Evolutionary conservation across 192 early-diverging fungal species (phyloP), one percentile per base, ranked within the genome.

Genomic region (Coemansia sp.): DNA sequence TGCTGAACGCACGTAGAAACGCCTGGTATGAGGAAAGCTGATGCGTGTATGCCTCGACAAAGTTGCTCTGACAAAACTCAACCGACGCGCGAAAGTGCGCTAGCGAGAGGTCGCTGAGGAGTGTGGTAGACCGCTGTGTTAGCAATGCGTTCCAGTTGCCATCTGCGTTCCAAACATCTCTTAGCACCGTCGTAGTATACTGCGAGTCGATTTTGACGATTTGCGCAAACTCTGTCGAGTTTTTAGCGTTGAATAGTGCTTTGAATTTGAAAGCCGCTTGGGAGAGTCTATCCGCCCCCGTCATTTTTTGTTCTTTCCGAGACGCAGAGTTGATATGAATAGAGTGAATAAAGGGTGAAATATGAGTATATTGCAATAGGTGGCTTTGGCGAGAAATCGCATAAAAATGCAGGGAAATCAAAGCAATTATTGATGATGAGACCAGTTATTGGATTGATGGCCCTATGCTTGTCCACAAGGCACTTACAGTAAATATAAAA

Each of bases 1-100:
- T 30, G 24, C 55, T 66, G 59, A 83, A 75, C 12, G 67, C 44
- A 34, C 73, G 76, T 40, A 78, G 53, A 65, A 75, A 78, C 12
- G 73, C 73, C 20, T 78, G 45, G 62, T 70, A 83, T 11, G 67
- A 69, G 39, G 39, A 45, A 11, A 74, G 62, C 43, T 77, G 71
- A 38, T 30, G 43, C 27, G 12, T 69, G 63, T 77, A 82, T 7
- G 80, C 74, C 1, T 67, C 59, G n/a, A 67, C 37, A 50, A 67
- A 71, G 61, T 73, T 47, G 32, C 65, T 41, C 8, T 45, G 56
- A 5, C 63, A 65, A 34, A 61, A 70, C 35, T 53, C 67, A 4
- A 53, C 68, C 2, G 74, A 64, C 0, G 80, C 74, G 20, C 56
- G 65, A 35, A 82, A 71, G 34, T 82, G 80, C 20, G 20, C 20